Conservation (phyloP, 805 yeast genomes). For the Candida anglica region DNA sequence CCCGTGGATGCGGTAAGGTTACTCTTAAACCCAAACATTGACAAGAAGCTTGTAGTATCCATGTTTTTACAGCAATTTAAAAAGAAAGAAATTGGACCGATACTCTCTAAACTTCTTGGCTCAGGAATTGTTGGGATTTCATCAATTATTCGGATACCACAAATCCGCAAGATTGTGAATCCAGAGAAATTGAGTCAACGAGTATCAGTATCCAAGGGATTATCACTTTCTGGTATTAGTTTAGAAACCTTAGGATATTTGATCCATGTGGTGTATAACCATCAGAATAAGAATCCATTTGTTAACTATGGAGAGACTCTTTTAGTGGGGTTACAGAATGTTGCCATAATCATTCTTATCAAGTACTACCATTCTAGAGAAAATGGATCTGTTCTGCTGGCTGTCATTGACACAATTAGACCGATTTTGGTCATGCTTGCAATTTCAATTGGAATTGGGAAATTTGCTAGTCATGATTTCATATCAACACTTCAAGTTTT, state of each 20-base stretch:
- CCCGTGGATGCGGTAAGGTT: constrained; percentile 17
- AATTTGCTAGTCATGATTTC: constrained; percentile 25
- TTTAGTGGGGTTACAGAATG: constrained; percentile 36
- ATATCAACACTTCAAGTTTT: constrained; percentile 29
- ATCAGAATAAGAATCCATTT: constrained; percentile 29
- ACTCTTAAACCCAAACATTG: constrained; percentile 36
- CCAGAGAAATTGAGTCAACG: constrained; percentile 21
- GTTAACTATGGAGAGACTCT: constrained; percentile 39
- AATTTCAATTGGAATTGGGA: constrained; percentile 22
- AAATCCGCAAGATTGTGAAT: constrained; percentile 29
- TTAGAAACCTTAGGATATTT: constrained; percentile 35
- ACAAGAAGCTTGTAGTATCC: constrained; percentile 34
- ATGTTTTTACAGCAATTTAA: constrained; percentile 31
- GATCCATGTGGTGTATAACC: constrained; percentile 36
- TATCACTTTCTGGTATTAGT: constrained; percentile 30
- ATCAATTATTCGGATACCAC: constrained; percentile 37
- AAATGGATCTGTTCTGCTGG: constrained; percentile 1
- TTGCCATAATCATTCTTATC: constrained; percentile 30
- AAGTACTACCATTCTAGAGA: constrained; percentile 26
- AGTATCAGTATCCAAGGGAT: constrained; percentile 30
- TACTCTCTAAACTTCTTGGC: constrained; percentile 29
- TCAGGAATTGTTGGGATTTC: constrained; percentile 33
- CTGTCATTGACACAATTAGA: constrained; percentile 14
- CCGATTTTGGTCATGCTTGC: constrained; percentile 27
- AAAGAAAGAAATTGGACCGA: constrained; percentile 30